phyloP scores from a whole-genome alignment of 768 basidiomycete genomes.

The Tulasnella sp. region DNA sequence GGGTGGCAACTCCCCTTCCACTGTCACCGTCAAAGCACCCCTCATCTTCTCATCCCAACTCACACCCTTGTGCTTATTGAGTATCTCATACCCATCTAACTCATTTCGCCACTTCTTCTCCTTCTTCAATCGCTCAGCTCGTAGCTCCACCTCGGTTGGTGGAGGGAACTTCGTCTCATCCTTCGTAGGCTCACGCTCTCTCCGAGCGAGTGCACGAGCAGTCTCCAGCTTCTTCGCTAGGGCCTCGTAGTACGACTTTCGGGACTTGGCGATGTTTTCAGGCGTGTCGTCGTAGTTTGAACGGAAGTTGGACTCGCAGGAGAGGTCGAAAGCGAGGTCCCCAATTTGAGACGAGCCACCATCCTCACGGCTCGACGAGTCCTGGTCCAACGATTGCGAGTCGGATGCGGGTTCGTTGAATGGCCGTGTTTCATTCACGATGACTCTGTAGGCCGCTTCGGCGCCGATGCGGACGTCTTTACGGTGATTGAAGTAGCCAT shows the following conservation, averaged over 20 bases:
- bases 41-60: slow-evolving; percentile 71
- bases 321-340: slow-evolving; percentile 69
- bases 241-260: slow-evolving; percentile 64
- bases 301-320: slow-evolving; percentile 59
- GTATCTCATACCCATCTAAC: slow-evolving; percentile 66
- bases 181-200: slow-evolving; percentile 74
- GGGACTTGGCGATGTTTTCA: slow-evolving; percentile 53
- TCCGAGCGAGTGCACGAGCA: slow-evolving; percentile 65
- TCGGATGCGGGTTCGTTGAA: slow-evolving; percentile 32
- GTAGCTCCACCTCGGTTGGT: slow-evolving; percentile 78
- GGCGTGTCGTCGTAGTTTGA: slow-evolving; percentile 41
- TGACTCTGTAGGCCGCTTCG: slow-evolving; percentile 67
- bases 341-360: slow-evolving; percentile 23
- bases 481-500: slow-evolving; percentile 86
- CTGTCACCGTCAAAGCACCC: slow-evolving; percentile 43
- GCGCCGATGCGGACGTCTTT: slow-evolving; percentile 69
- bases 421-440: slow-evolving; percentile 52
- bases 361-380: background rate
- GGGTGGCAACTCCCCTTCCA: background rate
- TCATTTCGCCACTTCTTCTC: slow-evolving; percentile 79
- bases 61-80: slow-evolving; percentile 50
- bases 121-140: slow-evolving; percentile 79
- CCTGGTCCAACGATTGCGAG: background rate
- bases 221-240: slow-evolving; percentile 55
- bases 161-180: slow-evolving; percentile 71